Evolutionary conservation across 2,329 filamentous ascomycete species (phyloP).

Genomic region (Exophiala calicioides): DNA sequence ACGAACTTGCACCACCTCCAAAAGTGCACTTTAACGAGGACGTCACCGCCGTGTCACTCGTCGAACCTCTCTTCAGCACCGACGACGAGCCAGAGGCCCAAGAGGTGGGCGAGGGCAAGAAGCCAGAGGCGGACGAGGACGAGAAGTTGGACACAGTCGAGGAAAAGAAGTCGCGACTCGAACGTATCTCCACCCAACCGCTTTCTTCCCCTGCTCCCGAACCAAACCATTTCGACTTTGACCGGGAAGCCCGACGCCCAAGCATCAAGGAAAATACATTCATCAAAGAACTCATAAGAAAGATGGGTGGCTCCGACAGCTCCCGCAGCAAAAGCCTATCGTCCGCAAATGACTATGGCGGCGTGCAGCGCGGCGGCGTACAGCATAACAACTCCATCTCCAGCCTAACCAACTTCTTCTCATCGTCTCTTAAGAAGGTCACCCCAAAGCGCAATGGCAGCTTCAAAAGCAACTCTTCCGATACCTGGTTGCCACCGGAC

Average conservation of each 20-base stretch:
- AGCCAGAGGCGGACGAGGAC: background rate
- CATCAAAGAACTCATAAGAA: constrained; percentile 1
- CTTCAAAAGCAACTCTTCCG: constrained; percentile 2
- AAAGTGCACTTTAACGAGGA: background rate
- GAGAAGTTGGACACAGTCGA: background rate
- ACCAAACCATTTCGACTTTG: constrained; percentile 1
- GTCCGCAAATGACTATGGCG: constrained; percentile 1
- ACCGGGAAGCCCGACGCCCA: background rate
- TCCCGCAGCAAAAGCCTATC: constrained; percentile 1
- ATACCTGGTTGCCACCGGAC: background rate
- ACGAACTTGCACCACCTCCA: background rate
- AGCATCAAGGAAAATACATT: constrained; percentile 2
- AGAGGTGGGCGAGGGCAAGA: no score
- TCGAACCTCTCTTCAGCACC: background rate
- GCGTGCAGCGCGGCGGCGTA: background rate
- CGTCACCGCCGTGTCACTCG: constrained; percentile 3
- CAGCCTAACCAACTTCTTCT: constrained; percentile 18
- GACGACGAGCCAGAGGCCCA: background rate
- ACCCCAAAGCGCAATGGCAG: constrained; percentile 15
- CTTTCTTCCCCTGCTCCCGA: background rate
- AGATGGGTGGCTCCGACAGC: background rate
- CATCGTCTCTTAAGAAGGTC: constrained; percentile 9
- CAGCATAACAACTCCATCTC: constrained; percentile 3
- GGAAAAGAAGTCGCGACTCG: background rate
- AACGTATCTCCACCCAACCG: constrained; percentile 7